Percentiles rank a stretch among this genome's conserved stretches.
phyloP scores from a whole-genome alignment of 2,329 filamentous ascomycete genomes.

The Aspergillus sp. region DNA sequence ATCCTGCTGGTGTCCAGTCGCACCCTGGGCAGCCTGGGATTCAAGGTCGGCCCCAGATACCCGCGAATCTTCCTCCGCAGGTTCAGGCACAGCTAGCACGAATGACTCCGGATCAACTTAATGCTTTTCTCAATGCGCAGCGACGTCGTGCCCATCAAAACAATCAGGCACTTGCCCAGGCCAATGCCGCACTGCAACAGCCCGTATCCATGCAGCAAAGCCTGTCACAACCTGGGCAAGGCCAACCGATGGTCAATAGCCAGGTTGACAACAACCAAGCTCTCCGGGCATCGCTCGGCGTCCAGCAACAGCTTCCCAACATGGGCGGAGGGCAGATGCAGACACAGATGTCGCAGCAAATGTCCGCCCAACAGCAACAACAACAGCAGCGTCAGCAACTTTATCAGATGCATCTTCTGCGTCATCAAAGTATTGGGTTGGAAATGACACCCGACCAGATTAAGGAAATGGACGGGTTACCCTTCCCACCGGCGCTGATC shows the following conservation, averaged over 20 bases:
- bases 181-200: slow-evolving; percentile 25
- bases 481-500: slow-evolving; percentile 32
- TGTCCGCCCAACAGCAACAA: slow-evolving; percentile 28
- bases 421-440: slow-evolving; percentile 24
- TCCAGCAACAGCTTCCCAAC: slow-evolving; percentile 28
- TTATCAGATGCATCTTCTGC: slow-evolving; percentile 26
- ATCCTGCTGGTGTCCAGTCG: slow-evolving; percentile 18
- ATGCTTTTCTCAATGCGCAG: slow-evolving; percentile 26
- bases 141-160: slow-evolving; percentile 25
- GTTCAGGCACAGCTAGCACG: slow-evolving; percentile 29
- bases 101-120: slow-evolving; percentile 31
- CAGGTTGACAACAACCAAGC: slow-evolving; percentile 29
- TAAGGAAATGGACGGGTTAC: slow-evolving; percentile 37
- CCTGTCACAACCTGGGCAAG: slow-evolving; percentile 27
- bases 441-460: slow-evolving; percentile 36
- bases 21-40: slow-evolving; percentile 23
- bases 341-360: slow-evolving; percentile 27
- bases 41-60: slow-evolving; percentile 29
- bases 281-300: slow-evolving; percentile 27
- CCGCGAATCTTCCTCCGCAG: slow-evolving; percentile 26
- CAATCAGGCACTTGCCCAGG: slow-evolving; percentile 25
- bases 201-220: slow-evolving; percentile 24
- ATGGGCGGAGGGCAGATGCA: slow-evolving; percentile 23
- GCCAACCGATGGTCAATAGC: slow-evolving; percentile 23
- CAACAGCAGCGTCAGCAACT: slow-evolving; percentile 26